Evolutionary conservation across 306 rosid species (phyloP), one percentile per base, ranked within the genome.

Genomic region (Bauhinia variegata): DNA sequence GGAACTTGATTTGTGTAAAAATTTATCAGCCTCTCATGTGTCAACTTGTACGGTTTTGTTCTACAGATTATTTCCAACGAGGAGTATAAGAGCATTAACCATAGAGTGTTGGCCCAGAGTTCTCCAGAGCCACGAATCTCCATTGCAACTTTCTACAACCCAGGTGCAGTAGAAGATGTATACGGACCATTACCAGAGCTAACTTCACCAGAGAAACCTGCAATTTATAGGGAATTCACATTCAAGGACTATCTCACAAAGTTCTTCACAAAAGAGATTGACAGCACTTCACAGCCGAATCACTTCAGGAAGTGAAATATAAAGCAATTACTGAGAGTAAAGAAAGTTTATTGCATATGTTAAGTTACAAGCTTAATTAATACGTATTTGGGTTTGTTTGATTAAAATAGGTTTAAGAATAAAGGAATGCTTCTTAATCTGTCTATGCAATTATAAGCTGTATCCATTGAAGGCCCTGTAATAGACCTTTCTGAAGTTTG

Each of bases 171-270:
- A 62, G 78, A 78, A 10, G 38, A 31, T 2, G 4, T 43, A n/a
- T 78, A 44, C 42, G 89, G 89, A 18, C 89, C 86, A 4, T 31
- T 78, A 39, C 86, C 86, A 4, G 88, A 84, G 76, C 44, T 84
- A 19, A 47, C 60, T 11, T 38, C 77, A 6, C 49, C 58, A 1
- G 73, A 72, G 18, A 78, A 71, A 7, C 84, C 78, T 0, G 46
- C 77, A 0, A 61, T 58, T 6, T 84, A 74, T 34, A 31, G 49
- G 2, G 38, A 54, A 0, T 80, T 81, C 42, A 67, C 77, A 2
- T 55, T 46, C 0, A 0, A 46, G 2, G 84, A 84, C 17, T 81
- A 68, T 69, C 41, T 75, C 44, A 28, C 33, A 14, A 64, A 72
- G 37, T 84, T 75, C 75, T 74, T 63, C 64, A 42, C 12, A 5